phyloP scores from a whole-genome alignment of 495 filamentous ascomycete species.

The Podospora comata region DNA sequence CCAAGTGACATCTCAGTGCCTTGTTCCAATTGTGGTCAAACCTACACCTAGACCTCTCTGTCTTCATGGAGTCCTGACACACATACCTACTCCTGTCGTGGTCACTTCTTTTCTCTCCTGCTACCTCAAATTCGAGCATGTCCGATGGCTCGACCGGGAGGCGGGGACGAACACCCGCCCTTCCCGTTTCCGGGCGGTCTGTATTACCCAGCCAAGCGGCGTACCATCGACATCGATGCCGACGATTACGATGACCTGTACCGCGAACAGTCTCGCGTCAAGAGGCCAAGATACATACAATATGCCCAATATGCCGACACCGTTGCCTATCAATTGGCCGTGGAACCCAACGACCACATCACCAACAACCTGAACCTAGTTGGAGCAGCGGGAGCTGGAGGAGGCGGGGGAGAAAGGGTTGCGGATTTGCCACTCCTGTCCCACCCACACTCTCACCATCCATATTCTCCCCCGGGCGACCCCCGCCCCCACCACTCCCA shows the following conservation, averaged over 20 bases:
- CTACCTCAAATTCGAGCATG: conserved; percentile 27
- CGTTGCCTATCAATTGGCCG: conserved; percentile 22
- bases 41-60: background rate
- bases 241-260: conserved; percentile 21
- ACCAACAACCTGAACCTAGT: conserved; percentile 13
- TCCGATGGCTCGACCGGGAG: conserved; percentile 36
- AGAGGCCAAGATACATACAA: conserved; percentile 25
- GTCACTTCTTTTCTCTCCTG: background rate
- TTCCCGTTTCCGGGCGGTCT: conserved; percentile 17
- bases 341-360: conserved; percentile 5
- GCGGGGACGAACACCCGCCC: conserved; percentile 33
- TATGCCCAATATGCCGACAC: conserved; percentile 14
- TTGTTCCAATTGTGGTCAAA: background rate
- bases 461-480: background rate
- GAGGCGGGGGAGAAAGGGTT: background rate
- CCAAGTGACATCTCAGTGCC: background rate
- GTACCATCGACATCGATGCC: conserved; percentile 17
- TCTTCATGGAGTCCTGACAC: conserved; percentile 1
- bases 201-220: conserved; percentile 30
- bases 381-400: background rate
- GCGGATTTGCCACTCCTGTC: conserved; percentile 11
- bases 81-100: background rate
- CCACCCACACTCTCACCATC: conserved; percentile 13
- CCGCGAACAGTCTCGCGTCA: conserved; percentile 13
- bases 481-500: conserved; percentile 4